Conservation (phyloP, 805 yeast species). For the Komagataella pseudopastoris region DNA sequence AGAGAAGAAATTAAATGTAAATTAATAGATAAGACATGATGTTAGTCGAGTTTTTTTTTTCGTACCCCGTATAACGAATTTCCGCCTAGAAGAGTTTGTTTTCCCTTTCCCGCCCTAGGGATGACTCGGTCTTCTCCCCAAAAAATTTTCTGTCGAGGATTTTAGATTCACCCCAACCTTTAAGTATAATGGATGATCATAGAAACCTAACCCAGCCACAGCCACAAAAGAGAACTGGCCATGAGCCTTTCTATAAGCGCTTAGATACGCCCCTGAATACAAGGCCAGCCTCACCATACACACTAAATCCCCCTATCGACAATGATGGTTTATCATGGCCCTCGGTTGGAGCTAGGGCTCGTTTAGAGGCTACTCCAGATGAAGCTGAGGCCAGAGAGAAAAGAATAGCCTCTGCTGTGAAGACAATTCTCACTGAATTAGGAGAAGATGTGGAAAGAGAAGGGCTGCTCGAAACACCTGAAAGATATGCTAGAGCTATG, state of each 20-base stretch:
- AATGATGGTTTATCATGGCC: conserved; percentile 94
- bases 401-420: conserved; percentile 79
- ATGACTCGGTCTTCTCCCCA: not conserved
- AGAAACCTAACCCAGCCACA: not conserved
- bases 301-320: conserved; percentile 76
- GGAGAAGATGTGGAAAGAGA: conserved; percentile 89
- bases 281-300: conserved; percentile 72
- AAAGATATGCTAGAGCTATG: conserved; percentile 94
- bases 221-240: conserved; percentile 1
- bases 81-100: not conserved
- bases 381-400: conserved; percentile 53
- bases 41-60: not conserved
- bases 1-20: not conserved
- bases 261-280: conserved; percentile 51
- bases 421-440: conserved; percentile 60
- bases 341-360: conserved; percentile 63
- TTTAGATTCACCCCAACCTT: not conserved
- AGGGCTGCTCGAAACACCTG: conserved; percentile 89
- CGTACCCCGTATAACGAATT: not conserved
- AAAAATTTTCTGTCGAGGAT: not conserved
- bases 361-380: conserved; percentile 58
- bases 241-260: conserved; percentile 20
- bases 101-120: not conserved
- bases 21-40: not conserved
- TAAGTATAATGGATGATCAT: not conserved